Base-by-base conservation (phyloP, 2,329 filamentous ascomycete species). In the Diaporthe batatas region DNA sequence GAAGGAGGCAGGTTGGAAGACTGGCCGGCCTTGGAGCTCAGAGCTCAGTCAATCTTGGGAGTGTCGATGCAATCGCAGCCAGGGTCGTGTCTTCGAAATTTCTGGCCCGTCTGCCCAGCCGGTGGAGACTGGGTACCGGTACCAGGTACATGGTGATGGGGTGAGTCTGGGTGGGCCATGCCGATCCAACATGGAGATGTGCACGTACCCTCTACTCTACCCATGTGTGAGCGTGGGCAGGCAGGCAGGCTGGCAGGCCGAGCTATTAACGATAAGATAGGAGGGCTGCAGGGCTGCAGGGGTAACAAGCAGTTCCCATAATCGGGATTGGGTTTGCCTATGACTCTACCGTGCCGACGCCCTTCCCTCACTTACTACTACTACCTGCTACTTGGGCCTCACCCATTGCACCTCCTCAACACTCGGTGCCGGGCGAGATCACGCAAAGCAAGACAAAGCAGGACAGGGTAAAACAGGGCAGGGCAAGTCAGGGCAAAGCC, bases 11-110 rank as follows among this genome's bases (percentile, higher is more conserved):
- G n/a, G 12, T n/a, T 8, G 8, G 14, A 21, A 29, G 16, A 14
- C 3, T 16, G 55, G 29, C 53, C n/a, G 14, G 53, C 25, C 16
- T 25, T 70, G 68, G 68, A 58, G 36, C 23, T 49, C 39, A 49
- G 68, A 29, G 29, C 29, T 29, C 29, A 2, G 29, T 29, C 2
- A 29, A 29, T 10, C 14, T 29, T 6, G 36, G 44, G 16, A 7
- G n/a, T 10, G 42, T 70, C 29, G n/a, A n/a, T n/a, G n/a, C n/a
- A n/a, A n/a, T n/a, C n/a, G n/a, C n/a, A n/a, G n/a, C n/a, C 23
- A 14, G 65, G 53, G 34, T 58, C 65, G 47, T 55, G 25, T 39
- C 32, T 64, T 68, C 42, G 62, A 73, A 73, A 73, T 68, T 73
- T 72, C 62, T 51, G 72, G 69, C 34, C 59, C 21, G 59, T 34